phyloP scores from a whole-genome alignment of 2,329 filamentous ascomycete genomes.

The Aspergillus fijiensis region DNA sequence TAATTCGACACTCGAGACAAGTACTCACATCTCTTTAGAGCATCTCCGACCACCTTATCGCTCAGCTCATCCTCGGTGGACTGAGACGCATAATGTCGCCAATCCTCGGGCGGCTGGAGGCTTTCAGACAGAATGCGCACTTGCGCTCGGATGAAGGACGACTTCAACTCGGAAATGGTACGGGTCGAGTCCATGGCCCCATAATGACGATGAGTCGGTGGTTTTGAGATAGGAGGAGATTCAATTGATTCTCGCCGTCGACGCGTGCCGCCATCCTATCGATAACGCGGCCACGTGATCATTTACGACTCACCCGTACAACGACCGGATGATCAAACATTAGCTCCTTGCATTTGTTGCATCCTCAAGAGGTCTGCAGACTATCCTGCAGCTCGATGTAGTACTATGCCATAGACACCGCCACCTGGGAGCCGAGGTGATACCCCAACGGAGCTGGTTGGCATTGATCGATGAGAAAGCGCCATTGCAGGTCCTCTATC shows the following conservation, averaged over 20 bases:
- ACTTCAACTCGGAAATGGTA: constrained; percentile 53
- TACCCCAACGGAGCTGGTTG: background rate
- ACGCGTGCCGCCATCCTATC: constrained; percentile 11
- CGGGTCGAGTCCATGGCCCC: constrained; percentile 39
- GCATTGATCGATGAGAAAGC: background rate
- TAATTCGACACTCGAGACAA: background rate
- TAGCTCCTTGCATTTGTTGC: background rate
- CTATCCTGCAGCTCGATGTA: background rate
- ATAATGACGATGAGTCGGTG: constrained; percentile 14
- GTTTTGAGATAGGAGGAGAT: background rate
- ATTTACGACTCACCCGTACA: background rate
- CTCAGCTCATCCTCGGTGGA: constrained; percentile 47
- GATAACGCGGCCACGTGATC: constrained; percentile 19
- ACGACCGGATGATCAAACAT: background rate
- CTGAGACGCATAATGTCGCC: constrained; percentile 45
- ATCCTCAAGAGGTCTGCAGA: background rate
- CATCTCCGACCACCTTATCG: constrained; percentile 52
- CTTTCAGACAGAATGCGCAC: constrained; percentile 53
- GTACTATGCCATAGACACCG: background rate
- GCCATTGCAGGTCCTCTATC: constrained; percentile 2
- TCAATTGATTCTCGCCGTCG: background rate
- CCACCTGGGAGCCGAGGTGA: background rate
- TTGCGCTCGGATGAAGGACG: constrained; percentile 51
- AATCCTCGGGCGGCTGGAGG: constrained; percentile 49
- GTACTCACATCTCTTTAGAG: constrained; percentile 50